Evolutionary conservation across 2,329 filamentous ascomycete species (phyloP).

Genomic region (Hypoxylon rubiginosum): DNA sequence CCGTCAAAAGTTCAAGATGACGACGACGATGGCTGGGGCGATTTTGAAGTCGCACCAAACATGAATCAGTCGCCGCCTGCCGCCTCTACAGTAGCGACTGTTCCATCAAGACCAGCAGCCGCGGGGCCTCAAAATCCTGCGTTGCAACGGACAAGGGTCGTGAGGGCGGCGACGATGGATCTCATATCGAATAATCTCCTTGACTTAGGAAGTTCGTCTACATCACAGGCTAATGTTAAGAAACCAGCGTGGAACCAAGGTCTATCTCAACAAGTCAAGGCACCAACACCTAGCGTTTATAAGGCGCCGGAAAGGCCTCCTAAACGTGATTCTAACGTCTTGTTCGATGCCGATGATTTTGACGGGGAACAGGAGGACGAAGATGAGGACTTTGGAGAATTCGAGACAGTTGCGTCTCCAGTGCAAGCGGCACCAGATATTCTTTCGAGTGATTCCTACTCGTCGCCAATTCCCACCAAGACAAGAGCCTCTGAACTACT

Average conservation of each 20-base stretch:
- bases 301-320: slow-evolving; percentile 31
- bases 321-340: slow-evolving; percentile 64
- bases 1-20: slow-evolving; percentile 50
- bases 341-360: slow-evolving; percentile 76
- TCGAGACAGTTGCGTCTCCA: slow-evolving; percentile 62
- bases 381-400: slow-evolving; percentile 72
- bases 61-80: slow-evolving; percentile 40
- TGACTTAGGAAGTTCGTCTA: slow-evolving; percentile 48
- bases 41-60: slow-evolving; percentile 72
- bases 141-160: slow-evolving; percentile 50
- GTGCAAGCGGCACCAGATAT: slow-evolving; percentile 53
- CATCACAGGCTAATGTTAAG: slow-evolving; percentile 20
- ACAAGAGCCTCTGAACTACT: slow-evolving; percentile 53
- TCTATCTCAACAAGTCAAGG: slow-evolving; percentile 23
- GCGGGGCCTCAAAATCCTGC: slow-evolving; percentile 24
- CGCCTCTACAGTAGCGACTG: slow-evolving; percentile 32
- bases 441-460: slow-evolving; percentile 55
- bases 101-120: slow-evolving; percentile 17
- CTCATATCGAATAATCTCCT: slow-evolving; percentile 67
- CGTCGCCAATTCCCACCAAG: slow-evolving; percentile 47
- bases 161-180: slow-evolving; percentile 66
- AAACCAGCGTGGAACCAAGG: slow-evolving; percentile 29
- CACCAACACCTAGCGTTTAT: slow-evolving; percentile 21
- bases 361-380: slow-evolving; percentile 59
- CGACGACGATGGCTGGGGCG: slow-evolving; percentile 75